Percentiles rank a stretch among this genome's conserved stretches.
Evolutionary conservation across 805 yeast genomes (phyloP).

Genomic region (Debaryomyces prosopidis): DNA sequence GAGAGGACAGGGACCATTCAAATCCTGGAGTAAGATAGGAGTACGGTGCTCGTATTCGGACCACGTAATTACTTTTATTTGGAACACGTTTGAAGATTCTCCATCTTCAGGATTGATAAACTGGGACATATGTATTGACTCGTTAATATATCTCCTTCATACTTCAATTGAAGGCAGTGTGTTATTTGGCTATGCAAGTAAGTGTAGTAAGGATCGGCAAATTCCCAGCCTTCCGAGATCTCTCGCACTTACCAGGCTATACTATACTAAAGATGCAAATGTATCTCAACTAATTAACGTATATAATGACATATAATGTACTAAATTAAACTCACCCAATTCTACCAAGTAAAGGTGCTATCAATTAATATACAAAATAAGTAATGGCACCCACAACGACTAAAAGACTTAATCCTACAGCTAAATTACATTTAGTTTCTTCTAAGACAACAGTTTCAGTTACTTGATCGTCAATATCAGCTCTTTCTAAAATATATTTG

Average conservation of each 20-base stretch:
- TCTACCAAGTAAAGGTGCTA: neutral
- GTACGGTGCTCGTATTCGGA: constrained; percentile 39
- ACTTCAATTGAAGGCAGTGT: too few relatives aligned
- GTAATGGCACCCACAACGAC: constrained; percentile 4
- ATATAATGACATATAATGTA: too few relatives aligned
- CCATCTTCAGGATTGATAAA: neutral
- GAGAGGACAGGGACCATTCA: constrained; percentile 87
- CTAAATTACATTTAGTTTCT: constrained; percentile 16
- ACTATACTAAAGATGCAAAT: too few relatives aligned
- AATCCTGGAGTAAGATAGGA: constrained; percentile 71
- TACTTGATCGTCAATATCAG: constrained; percentile 33
- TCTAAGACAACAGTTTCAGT: constrained; percentile 10
- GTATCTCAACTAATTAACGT: too few relatives aligned
- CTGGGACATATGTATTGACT: neutral
- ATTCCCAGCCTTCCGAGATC: too few relatives aligned
- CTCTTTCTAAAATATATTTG: constrained; percentile 36
- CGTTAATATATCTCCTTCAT: too few relatives aligned
- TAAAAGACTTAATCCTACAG: constrained; percentile 11
- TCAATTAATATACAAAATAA: neutral
- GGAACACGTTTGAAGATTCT: constrained; percentile 5
- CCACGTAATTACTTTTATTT: constrained; percentile 32
- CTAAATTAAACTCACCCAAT: too few relatives aligned
- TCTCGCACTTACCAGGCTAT: too few relatives aligned
- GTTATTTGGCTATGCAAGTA: too few relatives aligned
- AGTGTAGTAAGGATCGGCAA: too few relatives aligned